Base-by-base conservation (phyloP, 768 basidiomycete genomes). In the Amanita jacksonii region DNA sequence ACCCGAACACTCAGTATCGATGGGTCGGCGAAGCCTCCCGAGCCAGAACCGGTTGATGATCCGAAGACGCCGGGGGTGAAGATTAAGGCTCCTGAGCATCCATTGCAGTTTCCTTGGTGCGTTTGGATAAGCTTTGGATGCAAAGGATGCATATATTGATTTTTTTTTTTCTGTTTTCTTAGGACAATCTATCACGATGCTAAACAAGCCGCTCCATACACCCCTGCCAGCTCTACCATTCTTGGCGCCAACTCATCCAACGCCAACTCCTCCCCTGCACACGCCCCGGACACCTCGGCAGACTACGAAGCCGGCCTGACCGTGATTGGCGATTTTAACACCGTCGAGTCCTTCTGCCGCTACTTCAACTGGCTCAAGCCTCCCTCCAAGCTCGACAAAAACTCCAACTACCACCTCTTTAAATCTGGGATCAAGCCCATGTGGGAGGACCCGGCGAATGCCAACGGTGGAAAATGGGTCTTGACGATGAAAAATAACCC, bases 381-480 rank as follows among this genome's bases (percentile, higher is more conserved):
- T 0, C 92, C 92, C 8, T 89, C 87, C 25, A 77, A 79, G 55
- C 76, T 94, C 25, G 86, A 91, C 54, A 80, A 80, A 54, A 90
- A 89, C 64, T 84, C 85, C 36, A 97, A 96, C 64, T 92, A 94
- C 54, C 92, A 97, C 58, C 73, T 97, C 44, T 96, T 97, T 77
- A 94, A 94, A 65, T 72, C 78, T 16, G 87, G 87, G 13, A 92
- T 92, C 68, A 89, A 90, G 57, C 89, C 89, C 10, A 94, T 96
- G 92, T 96, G 91, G 91, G 92, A 94, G 65, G 92, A 94, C 59
- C 76, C 77, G 23, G 86, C 89, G 43, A 96, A 96, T 56, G 85
- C 86, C 19, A 75, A 82, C 42, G 92, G 92, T 15, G 92, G 92
- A 27, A 93, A 92, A 65, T 96, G 92, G 92, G 89, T 92, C 15